Conservation (phyloP, 2,329 filamentous ascomycete genomes). For the Colletotrichum magnum region DNA sequence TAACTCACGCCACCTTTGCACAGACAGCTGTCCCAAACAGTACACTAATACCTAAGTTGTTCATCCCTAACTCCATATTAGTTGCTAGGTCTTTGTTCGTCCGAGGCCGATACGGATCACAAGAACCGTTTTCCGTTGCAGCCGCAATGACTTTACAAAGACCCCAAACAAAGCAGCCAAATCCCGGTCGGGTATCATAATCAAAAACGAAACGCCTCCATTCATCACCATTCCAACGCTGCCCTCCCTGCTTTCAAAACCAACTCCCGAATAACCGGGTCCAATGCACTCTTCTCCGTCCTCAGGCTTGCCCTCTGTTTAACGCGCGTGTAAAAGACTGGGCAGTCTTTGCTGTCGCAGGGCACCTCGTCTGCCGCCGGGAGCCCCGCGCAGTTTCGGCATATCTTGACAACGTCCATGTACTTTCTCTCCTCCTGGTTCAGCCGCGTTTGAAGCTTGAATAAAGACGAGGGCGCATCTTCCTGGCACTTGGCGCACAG, state of each 20-base stretch:
- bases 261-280: slow-evolving; percentile 52
- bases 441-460: slow-evolving; percentile 74
- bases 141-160: not conserved
- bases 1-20: slow-evolving; percentile 11
- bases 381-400: slow-evolving; percentile 83
- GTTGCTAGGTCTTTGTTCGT: slow-evolving; percentile 7
- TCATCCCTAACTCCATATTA: slow-evolving; percentile 13
- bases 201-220: not conserved
- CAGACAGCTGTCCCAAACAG: slow-evolving; percentile 5
- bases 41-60: not conserved
- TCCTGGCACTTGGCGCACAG: slow-evolving; percentile 73
- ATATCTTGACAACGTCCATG: slow-evolving; percentile 77
- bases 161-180: not conserved
- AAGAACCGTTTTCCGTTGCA: not conserved
- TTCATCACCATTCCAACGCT: slow-evolving; percentile 53
- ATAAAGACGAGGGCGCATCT: slow-evolving; percentile 71
- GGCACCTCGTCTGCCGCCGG: slow-evolving; percentile 81
- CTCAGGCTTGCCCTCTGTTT: slow-evolving; percentile 69
- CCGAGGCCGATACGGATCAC: slow-evolving; percentile 4
- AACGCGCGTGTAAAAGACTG: slow-evolving; percentile 86
- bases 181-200: not conserved
- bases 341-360: slow-evolving; percentile 93
- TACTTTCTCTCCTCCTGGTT: slow-evolving; percentile 74
- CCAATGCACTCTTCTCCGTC: slow-evolving; percentile 53
- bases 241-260: slow-evolving; percentile 45